A percentile compares a stretch with the other conserved stretches of the same genome.
These are phyloP conservation scores for Rubus parviflorus DNA, from an alignment of 306 rosid species.

Conservation along the genomic window DNA sequence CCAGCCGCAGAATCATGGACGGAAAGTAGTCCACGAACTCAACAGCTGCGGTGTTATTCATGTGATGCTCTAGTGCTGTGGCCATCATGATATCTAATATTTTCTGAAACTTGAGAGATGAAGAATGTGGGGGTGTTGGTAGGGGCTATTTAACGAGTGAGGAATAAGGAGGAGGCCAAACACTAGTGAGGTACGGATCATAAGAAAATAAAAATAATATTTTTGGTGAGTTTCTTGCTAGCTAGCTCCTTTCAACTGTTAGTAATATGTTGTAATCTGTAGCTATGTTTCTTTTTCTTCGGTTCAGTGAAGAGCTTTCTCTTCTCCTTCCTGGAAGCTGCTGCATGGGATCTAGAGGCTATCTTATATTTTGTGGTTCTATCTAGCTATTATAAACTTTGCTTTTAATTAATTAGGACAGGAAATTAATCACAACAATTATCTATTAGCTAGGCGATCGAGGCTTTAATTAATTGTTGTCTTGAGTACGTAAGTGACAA, in stretches of 20 bases:
- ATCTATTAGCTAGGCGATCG: too few species aligned
- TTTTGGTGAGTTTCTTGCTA: neutral
- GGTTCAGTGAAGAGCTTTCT: constrained; percentile 6
- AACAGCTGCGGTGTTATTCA: neutral
- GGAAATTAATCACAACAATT: neutral
- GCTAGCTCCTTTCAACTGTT: constrained; percentile 4
- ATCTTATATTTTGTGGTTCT: neutral
- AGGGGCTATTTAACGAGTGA: constrained; percentile 5
- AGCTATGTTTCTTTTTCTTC: constrained; percentile 17
- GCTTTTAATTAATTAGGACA: neutral
- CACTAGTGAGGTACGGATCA: neutral
- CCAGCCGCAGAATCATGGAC: constrained; percentile 54
- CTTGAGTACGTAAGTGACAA: too few species aligned
- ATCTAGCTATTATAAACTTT: too few species aligned
- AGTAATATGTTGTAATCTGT: neutral
- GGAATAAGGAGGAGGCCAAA: neutral
- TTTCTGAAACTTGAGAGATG: neutral
- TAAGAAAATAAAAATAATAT: neutral
- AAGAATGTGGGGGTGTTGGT: neutral
- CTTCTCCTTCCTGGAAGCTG: constrained; percentile 58
- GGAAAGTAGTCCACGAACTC: constrained; percentile 70
- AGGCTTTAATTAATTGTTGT: too few species aligned
- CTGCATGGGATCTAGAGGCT: constrained; percentile 25
- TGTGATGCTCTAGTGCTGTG: neutral
- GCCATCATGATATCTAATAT: neutral